These are phyloP conservation scores for Fusarium torulosum DNA, from an alignment of 2,329 filamentous ascomycete species.

Conservation along the genomic window DNA sequence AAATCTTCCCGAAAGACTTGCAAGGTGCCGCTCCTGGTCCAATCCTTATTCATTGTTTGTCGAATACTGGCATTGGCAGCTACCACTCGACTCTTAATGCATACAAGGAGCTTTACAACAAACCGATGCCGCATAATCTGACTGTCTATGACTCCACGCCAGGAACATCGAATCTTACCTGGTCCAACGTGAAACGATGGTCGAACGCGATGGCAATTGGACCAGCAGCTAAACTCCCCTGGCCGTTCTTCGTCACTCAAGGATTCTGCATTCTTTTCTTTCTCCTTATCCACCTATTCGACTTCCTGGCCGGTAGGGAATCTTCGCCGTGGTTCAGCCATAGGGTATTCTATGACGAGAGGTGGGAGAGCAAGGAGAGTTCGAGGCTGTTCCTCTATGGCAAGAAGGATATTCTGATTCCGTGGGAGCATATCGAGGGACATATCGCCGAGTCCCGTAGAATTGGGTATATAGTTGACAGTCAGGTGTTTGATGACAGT, in stretches of 20 bases:
- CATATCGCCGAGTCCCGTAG: background rate
- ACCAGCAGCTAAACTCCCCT: background rate
- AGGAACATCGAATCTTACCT: background rate
- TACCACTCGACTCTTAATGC: slow-evolving; percentile 8
- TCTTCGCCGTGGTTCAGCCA: slow-evolving; percentile 4
- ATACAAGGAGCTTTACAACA: background rate
- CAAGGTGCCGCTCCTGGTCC: rapidly evolving
- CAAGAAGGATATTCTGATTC: slow-evolving; percentile 2
- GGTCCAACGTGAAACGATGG: slow-evolving; percentile 15
- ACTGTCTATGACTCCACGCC: slow-evolving; percentile 11
- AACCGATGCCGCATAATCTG: background rate
- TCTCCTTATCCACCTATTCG: background rate
- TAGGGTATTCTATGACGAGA: slow-evolving; percentile 4
- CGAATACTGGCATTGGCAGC: slow-evolving; percentile 8
- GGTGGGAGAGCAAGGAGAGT: slow-evolving; percentile 6
- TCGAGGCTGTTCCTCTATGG: slow-evolving; percentile 7
- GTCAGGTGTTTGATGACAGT: slow-evolving; percentile 1
- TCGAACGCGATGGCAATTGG: slow-evolving; percentile 17
- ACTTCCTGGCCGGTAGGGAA: slow-evolving; percentile 1
- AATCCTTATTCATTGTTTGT: background rate
- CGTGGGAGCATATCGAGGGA: slow-evolving; percentile 7
- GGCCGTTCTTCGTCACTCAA: background rate
- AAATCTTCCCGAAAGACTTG: background rate
- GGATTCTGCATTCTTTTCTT: background rate
- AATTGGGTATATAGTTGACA: background rate